These are phyloP conservation scores for Lepiota brunneoincarnata DNA, from an alignment of 768 basidiomycete species.

Conservation along the genomic window DNA sequence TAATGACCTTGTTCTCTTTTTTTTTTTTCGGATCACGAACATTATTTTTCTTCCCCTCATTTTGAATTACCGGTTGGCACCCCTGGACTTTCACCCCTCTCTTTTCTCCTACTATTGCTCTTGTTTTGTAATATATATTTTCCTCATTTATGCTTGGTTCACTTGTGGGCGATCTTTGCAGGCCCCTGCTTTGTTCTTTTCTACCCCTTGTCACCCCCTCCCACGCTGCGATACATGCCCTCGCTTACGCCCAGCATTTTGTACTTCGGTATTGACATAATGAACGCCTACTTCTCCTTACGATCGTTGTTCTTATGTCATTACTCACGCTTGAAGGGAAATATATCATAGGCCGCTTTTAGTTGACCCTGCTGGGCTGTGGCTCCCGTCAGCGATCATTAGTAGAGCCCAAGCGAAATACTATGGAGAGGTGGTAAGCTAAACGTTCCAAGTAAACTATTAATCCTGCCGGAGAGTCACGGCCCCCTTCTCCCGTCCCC, in stretches of 20 bases:
- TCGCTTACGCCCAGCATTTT: background rate
- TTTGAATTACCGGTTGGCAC: background rate
- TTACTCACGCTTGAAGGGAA: background rate
- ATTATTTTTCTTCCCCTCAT: background rate
- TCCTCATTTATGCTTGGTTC: no score
- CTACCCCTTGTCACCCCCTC: background rate
- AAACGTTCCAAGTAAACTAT: background rate
- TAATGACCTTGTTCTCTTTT: constrained; percentile 16
- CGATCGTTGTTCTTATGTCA: constrained; percentile 1
- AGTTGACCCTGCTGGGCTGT: background rate
- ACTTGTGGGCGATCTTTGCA: no score
- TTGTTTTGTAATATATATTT: no score
- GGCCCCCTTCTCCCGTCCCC: background rate
- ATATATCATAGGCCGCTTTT: background rate
- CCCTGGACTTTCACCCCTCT: background rate
- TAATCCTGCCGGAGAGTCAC: background rate
- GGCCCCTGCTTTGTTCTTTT: background rate
- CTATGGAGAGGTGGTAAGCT: background rate
- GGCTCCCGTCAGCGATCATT: no score
- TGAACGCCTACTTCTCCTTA: background rate
- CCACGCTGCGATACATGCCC: background rate
- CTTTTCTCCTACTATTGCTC: background rate
- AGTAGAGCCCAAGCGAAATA: no score
- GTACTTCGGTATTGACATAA: background rate
- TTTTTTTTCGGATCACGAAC: background rate